Conservation (phyloP, 2,329 filamentous ascomycete species). For the Ophiostoma tasmaniense region DNA sequence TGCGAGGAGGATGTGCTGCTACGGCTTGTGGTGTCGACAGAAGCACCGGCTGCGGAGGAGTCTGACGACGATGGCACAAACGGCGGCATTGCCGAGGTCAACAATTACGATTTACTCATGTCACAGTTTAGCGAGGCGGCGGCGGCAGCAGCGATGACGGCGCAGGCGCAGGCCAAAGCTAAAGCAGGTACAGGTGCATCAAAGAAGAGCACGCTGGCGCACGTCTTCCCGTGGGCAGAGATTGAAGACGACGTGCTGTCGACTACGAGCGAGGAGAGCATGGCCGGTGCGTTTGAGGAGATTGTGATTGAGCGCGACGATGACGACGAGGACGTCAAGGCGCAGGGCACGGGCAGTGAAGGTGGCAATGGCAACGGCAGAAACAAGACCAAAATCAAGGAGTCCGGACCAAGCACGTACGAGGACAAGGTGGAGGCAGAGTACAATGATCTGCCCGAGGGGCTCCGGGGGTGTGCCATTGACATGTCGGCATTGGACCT, state of each 20-base stretch:
- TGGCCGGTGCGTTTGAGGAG: not conserved
- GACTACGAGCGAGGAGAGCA: constrained; percentile 13
- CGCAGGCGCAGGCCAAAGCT: not conserved
- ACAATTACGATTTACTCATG: constrained; percentile 9
- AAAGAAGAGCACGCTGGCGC: not conserved
- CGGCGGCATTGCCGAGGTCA: not conserved
- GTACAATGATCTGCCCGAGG: not conserved
- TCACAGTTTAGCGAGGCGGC: not conserved
- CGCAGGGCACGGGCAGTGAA: constrained; percentile 25
- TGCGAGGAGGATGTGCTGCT: constrained; percentile 17
- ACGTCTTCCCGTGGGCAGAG: constrained; percentile 10
- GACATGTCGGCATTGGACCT: not conserved
- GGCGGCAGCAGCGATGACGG: not conserved
- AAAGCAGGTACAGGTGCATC: not conserved
- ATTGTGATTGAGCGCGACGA: constrained; percentile 25
- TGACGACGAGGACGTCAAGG: constrained; percentile 32
- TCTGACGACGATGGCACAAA: not conserved
- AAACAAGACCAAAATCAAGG: no score
- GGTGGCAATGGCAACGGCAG: constrained; percentile 17
- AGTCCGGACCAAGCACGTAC: not conserved
- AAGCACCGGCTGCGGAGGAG: no score
- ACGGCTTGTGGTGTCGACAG: constrained; percentile 7
- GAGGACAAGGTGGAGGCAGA: not conserved
- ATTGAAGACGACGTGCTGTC: constrained; percentile 15
- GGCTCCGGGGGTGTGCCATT: not conserved